Percentiles rank a stretch among this genome's conserved stretches.
phyloP scores from a whole-genome alignment of 352 stramenopile genomes.

The Globisporangium sylvaticum region DNA sequence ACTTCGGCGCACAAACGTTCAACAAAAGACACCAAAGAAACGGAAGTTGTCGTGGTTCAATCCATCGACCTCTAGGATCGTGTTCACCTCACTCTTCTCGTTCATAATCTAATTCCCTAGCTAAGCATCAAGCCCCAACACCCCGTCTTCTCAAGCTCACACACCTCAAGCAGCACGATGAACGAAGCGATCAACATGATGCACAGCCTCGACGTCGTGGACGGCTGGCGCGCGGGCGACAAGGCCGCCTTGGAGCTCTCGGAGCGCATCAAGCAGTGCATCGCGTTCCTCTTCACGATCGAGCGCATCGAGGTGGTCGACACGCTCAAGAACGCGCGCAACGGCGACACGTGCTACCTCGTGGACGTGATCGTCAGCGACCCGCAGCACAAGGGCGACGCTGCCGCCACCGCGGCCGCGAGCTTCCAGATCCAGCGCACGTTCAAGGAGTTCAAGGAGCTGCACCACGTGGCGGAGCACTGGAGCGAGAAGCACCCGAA shows the following conservation, averaged over 20 bases:
- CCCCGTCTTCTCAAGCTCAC: not conserved
- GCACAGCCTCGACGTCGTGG: not conserved
- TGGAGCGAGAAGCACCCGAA: conserved; percentile 5
- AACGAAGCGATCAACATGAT: not conserved
- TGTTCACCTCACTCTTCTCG: too few relatives aligned
- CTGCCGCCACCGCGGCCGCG: not conserved
- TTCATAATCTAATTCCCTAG: too few relatives aligned
- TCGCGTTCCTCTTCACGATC: conserved; percentile 10
- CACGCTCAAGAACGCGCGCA: conserved; percentile 6
- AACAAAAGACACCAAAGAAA: too few relatives aligned
- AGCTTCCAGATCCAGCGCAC: conserved; percentile 16
- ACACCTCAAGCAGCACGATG: not conserved
- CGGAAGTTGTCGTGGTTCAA: too few relatives aligned
- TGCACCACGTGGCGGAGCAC: conserved; percentile 3
- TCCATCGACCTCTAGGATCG: too few relatives aligned
- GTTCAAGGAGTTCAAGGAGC: conserved; percentile 12
- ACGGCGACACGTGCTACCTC: conserved; percentile 6
- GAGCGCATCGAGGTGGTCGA: conserved; percentile 6
- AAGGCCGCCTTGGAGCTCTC: not conserved
- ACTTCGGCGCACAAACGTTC: too few relatives aligned
- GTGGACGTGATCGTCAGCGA: not conserved
- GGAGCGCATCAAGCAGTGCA: conserved; percentile 10
- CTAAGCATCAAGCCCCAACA: not conserved
- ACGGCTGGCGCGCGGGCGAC: not conserved
- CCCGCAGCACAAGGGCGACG: not conserved